Percentiles rank a stretch among this genome's conserved stretches.
These are phyloP conservation scores for Corrigiola litoralis DNA, from an alignment of 179 eudicot species.

Conservation along the genomic window DNA sequence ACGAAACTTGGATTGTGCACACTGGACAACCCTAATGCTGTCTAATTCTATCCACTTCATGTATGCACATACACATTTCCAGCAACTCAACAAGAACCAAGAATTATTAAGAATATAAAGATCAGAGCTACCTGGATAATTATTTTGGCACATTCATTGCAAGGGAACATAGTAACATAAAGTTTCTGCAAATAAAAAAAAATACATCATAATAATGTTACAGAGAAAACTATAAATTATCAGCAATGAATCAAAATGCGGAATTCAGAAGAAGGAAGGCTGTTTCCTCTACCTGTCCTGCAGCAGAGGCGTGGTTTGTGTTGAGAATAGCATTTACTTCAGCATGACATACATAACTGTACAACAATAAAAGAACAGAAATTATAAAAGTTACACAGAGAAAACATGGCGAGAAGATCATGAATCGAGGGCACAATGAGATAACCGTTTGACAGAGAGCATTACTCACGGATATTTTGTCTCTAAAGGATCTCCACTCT, in stretches of 20 bases:
- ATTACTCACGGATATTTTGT: conserved; percentile 90
- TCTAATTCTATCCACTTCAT: too few species aligned
- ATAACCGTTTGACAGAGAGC: conserved; percentile 1
- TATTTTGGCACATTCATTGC: conserved; percentile 93
- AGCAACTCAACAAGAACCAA: too few species aligned
- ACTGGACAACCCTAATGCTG: too few species aligned
- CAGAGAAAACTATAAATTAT: not conserved
- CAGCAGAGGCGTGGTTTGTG: conserved; percentile 94
- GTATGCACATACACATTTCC: not conserved
- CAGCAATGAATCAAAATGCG: not conserved
- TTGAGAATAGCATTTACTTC: conserved; percentile 95
- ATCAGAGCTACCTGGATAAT: conserved; percentile 70
- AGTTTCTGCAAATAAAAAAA: conserved; percentile 56
- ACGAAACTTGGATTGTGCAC: too few species aligned
- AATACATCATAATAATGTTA: not conserved
- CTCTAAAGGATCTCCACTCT: conserved; percentile 69
- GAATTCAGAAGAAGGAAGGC: not conserved
- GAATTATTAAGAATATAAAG: not conserved
- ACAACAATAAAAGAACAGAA: conserved; percentile 1
- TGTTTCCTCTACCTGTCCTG: conserved; percentile 65
- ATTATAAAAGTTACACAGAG: not conserved
- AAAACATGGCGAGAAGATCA: too few species aligned
- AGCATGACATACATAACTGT: conserved; percentile 93
- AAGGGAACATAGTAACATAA: conserved; percentile 95
- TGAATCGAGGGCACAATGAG: too few species aligned